Evolutionary conservation across 345 rosid genomes (phyloP), one percentile per base, ranked within the genome.

Genomic region (Arabis hirsuta): DNA sequence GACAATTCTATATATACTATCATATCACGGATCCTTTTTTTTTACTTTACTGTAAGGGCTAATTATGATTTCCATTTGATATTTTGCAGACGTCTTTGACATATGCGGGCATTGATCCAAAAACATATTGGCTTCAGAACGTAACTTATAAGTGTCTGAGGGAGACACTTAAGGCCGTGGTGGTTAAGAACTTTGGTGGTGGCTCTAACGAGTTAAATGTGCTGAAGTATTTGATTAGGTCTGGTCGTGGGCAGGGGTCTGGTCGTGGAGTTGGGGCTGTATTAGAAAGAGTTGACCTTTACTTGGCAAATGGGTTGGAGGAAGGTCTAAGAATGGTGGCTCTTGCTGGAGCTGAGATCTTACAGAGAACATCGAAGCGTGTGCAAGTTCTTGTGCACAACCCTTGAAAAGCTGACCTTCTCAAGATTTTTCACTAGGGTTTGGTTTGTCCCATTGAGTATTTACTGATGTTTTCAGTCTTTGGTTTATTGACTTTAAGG

Each of bases 81-180:
- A 46, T 29, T 29, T 29, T 36, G 47, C 55, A 34, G 69, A 20
- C 0, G 12, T 3, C 9, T 50, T 4, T 22, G 34, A 6, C 57
- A 13, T 36, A 65, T 22, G 1, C 3, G 22, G 34, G 36, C 3
- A 50, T 36, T 9, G 46, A 65, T 65, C 45, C 57, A 2, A 1
- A 4, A 1, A 50, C 57, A 20, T n/a, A 7, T 12, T 65, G 69
- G 69, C 29, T 50, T 14, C 14, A 20, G 8, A 20, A 36, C 47
- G 12, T 9, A 34, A 34, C 34, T 3, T 42, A 12, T 22, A 24
- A 4, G 16, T 41, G 71, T 66, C 4, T 41, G 20, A 41, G 6
- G 9, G 10, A 14, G 41, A 26, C 61, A n/a, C 60, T 66, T 3
- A 66, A 66, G 16, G 39, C 52, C 3, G 51, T 66, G 60, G 51